A percentile compares a stretch with the other conserved stretches of the same genome.
Conservation (phyloP, 495 filamentous ascomycete genomes). For the Astrothelium subdiscretum region DNA sequence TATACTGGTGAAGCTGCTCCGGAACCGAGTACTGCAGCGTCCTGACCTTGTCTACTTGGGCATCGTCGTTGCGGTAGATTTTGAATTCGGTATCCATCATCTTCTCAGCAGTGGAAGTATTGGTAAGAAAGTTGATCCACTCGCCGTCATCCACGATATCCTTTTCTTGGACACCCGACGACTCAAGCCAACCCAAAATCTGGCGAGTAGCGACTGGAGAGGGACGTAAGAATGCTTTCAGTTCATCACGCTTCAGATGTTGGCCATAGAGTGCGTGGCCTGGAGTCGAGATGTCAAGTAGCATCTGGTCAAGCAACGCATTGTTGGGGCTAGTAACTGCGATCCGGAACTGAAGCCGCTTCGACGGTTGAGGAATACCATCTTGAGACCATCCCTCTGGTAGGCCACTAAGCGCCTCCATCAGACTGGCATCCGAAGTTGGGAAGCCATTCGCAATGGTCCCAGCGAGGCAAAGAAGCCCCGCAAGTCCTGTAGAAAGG, state of each 20-base stretch:
- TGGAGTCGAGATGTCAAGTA: slow-evolving; percentile 53
- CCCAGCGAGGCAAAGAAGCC: background rate
- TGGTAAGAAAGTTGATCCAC: slow-evolving; percentile 27
- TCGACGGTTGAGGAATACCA: slow-evolving; percentile 14
- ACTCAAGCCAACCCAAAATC: slow-evolving; percentile 22
- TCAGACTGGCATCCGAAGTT: background rate
- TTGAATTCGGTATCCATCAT: slow-evolving; percentile 26
- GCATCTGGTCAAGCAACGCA: slow-evolving; percentile 44
- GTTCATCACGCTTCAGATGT: slow-evolving; percentile 46
- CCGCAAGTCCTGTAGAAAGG: background rate
- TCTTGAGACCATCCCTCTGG: slow-evolving; percentile 26
- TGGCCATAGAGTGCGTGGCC: slow-evolving; percentile 48
- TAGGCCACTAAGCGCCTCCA: slow-evolving; percentile 11
- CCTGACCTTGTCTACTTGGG: slow-evolving; percentile 26
- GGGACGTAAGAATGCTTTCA: slow-evolving; percentile 24
- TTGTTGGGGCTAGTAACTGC: slow-evolving; percentile 35
- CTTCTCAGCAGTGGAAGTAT: slow-evolving; percentile 21
- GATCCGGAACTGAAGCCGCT: slow-evolving; percentile 24
- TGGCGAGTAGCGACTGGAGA: slow-evolving; percentile 12
- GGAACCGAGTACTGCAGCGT: slow-evolving; percentile 57
- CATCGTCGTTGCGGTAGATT: slow-evolving; percentile 16
- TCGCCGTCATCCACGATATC: slow-evolving; percentile 24
- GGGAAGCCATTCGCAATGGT: background rate
- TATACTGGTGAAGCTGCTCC: slow-evolving; percentile 35
- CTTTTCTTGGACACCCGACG: slow-evolving; percentile 14